Evolutionary conservation across 2,329 filamentous ascomycete genomes (phyloP), one percentile per base, ranked within the genome.

Genomic region (Nannizzia gypsea): DNA sequence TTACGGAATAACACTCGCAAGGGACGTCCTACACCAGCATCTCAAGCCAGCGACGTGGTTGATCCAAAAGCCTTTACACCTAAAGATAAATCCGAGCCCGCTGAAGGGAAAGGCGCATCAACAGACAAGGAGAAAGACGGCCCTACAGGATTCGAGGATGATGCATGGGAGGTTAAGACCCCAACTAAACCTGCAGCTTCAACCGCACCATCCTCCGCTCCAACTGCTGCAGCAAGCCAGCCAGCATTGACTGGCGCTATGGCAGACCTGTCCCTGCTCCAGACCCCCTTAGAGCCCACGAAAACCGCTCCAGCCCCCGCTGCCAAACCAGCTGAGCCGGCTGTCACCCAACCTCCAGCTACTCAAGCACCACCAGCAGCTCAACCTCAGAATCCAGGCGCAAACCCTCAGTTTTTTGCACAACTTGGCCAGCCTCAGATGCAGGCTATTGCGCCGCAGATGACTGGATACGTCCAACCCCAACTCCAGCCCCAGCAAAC

Each of bases 161-260:
- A 97, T 76, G 93, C 93, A 6, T 99, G 93, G 93, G 89, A 95
- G 68, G 87, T 96, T 56, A 96, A 96, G 76, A 89, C 90, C 17
- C 82, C 87, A 13, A 87, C 84, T 69, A 81, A 85, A 59, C 66
- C 73, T 57, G 22, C 48, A 3, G 48, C 22, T 17, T 52, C 48
- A 52, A 50, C 17, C 22, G 48, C 48, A 6, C 48, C 48, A 17
- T 57, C 42, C 17, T 54, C 62, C 5, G 60, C 72, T 64, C 64
- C 75, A 65, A 62, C 73, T 48, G 64, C 70, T 59, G 52, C 70
- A 46, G 64, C 78, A 22, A 66, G 73, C 59, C 74, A 72, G 36
- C 72, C 73, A 44, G 73, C 79, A 24, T 75, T 88, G 60, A 87
- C 87, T 26, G 89, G 88, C 5, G 86, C 89, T 3, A 79, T 89